Evolutionary conservation across 2,329 filamentous ascomycete species (phyloP), one percentile per base, ranked within the genome.

Genomic region (Aureobasidium sp.): DNA sequence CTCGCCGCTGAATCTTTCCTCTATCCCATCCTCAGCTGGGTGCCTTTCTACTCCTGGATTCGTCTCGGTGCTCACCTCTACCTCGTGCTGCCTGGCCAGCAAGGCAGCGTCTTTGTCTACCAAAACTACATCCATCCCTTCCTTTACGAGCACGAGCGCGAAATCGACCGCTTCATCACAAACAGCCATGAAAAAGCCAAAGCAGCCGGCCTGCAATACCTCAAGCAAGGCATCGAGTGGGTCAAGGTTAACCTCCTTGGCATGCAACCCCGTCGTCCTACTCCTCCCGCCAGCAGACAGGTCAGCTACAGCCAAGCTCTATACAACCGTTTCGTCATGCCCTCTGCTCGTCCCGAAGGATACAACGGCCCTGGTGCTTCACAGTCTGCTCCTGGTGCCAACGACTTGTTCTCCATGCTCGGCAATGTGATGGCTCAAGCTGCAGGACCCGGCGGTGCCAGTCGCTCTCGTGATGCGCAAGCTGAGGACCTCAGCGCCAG

Each of bases 1-100:
- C 81, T 92, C 62, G 84, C 94, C 65, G 84, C 87, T 75, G 94
- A 97, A 78, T 92, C 88, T 51, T 96, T 91, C 84, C 86, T 89
- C 62, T 85, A 87, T 70, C 96, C 93, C 77, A 87, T 97, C 71
- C 83, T 97, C 51, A 83, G 83, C 73, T 97, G 91, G 90, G 79
- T 97, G 41, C 94, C 94, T 2, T 95, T 97, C 76, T 99, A 97
- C 78, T 84, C 90, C 68, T 97, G 92, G 84, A 80, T 96, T 70
- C 91, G 94, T 67, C 84, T 97, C 61, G 79, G 87, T 71, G 88
- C 94, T 76, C 86, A 97, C 72, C 85, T 94, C 67, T 99, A 97
- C 79, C 89, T 99, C 65, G 91, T 97, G 70, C 85, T 96, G n/a
- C 94, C 93, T 0, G 93, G 96, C 75, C 94, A 91, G n/a, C 93